Evolutionary conservation across 2,329 filamentous ascomycete genomes (phyloP), one percentile per base, ranked within the genome.

Genomic region (Botrytis fabae): DNA sequence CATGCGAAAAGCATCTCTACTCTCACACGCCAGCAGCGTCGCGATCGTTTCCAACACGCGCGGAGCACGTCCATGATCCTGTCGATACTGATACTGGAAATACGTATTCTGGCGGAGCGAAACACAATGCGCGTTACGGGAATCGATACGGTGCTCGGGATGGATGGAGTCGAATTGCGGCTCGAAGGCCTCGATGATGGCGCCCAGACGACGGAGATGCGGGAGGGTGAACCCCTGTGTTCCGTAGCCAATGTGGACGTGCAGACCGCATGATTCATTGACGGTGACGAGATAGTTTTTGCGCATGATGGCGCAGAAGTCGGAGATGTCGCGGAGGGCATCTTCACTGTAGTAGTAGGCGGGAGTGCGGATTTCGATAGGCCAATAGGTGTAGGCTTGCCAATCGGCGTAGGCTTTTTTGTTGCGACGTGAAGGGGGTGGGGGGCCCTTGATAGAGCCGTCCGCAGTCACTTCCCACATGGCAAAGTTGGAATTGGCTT

Each of bases 161-260:
- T 82, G 80, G 0, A 82, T 51, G 5, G 57, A 72, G 20, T 80
- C 76, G 8, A 82, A 72, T 12, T 77, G 76, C 2, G 76, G 76
- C 61, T 82, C 80, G 62, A 80, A 80, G 0, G 79, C 79, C 32
- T 76, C 76, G 9, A 77, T 68, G 22, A 81, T 73, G 0, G 77
- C 76, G 5, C 77, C 35, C 12, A 82, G 40, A 32, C 80, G 80
- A 69, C 78, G 77, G 14, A 82, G 59, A 1, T 76, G 77, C 14
- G 62, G 38, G 4, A 78, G 57, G 2, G 75, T 73, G 46, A 81
- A 80, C 0, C 78, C 76, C 8, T 70, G 12, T 2, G 60, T 51
- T 6, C 75, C 75, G 38, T 80, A 77, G 1, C 81, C 80, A n/a
- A 81, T 70, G 66, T 82, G 81, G 10, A 82, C 77, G 62, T 82